Base-by-base conservation (phyloP, 2,329 filamentous ascomycete genomes). In the Dactylellina drechsleri region DNA sequence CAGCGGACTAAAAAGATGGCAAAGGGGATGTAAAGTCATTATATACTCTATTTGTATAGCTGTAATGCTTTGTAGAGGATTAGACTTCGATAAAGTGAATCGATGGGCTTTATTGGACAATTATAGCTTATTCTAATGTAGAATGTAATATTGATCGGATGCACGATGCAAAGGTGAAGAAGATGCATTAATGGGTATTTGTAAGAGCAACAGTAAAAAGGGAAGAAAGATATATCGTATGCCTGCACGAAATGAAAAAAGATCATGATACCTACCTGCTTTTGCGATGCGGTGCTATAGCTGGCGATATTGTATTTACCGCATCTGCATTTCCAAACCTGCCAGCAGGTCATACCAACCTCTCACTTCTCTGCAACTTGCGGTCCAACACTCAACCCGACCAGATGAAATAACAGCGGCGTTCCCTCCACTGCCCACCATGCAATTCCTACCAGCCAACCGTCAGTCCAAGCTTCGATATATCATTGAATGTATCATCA, bases 351-450 rank as follows among this genome's bases (percentile, higher is more conserved):
- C 15, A 10, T 52, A 18, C 7, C 5, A 5, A n/a, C 20, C 28
- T 15, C 20, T 57, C 57, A 62, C 47, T 68, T 67, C 18, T 64
- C 71, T 28, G 64, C 71, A 15, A 43, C 52, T n/a, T 59, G 64
- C 20, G 47, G 50, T n/a, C 64, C 59, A 12, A 64, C 57, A 28
- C 71, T 83, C 49, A 86, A 80, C 13, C 84, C 87, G 36, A 89
- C 81, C 53, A 87, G 77, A 80, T 92, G 87, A 80, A 95, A 93
- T 47, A 92, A 82, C 26, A 92, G 83, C 0, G 91, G 91, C 77
- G 90, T 89, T n/a, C 86, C 84, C 78, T 92, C 91, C 0, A 92
- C 89, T 1, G 92, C 91, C 73, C 96, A 84, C 89, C 90, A 93
- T 60, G 86, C 92, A 81, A 97, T 96, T 53, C 92, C 92, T 92